A percentile compares a stretch with the other conserved stretches of the same genome.
Conservation (phyloP, 1,284 basidiomycete species). For the Heliocybe sulcata region DNA sequence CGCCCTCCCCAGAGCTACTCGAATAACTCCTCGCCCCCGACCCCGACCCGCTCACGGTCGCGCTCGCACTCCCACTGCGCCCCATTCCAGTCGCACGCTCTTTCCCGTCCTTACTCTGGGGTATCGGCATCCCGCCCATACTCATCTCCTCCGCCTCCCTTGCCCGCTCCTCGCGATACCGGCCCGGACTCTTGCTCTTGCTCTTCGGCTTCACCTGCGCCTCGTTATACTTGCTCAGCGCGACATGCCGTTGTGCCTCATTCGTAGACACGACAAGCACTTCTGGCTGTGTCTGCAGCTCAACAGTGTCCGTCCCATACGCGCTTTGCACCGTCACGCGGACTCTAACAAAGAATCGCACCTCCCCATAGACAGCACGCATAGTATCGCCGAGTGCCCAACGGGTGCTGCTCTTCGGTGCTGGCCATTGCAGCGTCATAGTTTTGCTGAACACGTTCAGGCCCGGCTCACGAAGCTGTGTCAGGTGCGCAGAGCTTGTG, state of each 20-base stretch:
- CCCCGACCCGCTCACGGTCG: background rate
- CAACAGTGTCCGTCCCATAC: conserved; percentile 43
- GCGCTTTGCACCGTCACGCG: conserved; percentile 3
- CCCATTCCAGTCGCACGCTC: background rate
- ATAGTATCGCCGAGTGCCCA: conserved; percentile 77
- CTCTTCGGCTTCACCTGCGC: conserved; percentile 4
- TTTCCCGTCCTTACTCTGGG: background rate
- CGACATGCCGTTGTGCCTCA: conserved; percentile 57
- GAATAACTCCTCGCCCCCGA: background rate
- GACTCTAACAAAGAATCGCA: conserved; percentile 62
- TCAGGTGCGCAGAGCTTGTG: conserved; percentile 34
- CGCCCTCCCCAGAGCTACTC: background rate
- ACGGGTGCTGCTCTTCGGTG: conserved; percentile 53
- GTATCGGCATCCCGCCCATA: background rate
- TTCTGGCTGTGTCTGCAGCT: conserved; percentile 57
- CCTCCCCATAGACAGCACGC: conserved; percentile 53
- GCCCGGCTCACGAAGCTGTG: conserved; percentile 29
- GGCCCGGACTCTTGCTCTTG: conserved; percentile 1
- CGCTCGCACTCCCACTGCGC: background rate
- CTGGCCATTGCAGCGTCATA: conserved; percentile 66
- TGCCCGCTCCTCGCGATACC: background rate
- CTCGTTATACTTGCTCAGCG: conserved; percentile 55
- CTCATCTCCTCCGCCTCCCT: background rate
- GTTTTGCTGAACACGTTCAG: conserved; percentile 53
- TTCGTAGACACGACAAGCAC: conserved; percentile 60